Evolutionary conservation across 345 rosid genomes (phyloP), one percentile per base, ranked within the genome.

Genomic region (Populus tremula): DNA sequence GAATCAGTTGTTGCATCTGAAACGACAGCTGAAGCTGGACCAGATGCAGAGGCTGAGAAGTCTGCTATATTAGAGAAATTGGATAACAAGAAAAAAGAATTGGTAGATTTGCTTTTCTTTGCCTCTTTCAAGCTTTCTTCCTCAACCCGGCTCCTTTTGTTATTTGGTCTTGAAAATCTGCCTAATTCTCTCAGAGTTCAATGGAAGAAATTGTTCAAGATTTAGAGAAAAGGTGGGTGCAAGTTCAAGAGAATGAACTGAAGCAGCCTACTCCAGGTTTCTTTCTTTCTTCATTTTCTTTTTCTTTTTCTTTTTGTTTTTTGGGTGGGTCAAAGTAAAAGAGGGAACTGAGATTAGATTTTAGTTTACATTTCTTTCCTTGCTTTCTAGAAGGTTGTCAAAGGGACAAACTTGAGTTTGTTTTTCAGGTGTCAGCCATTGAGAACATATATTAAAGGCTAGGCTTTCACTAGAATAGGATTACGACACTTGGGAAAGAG

Each of bases 201-300:
- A 77, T 90, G 82, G 93, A 96, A 88, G 91, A 86, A 78, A 83
- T 79, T 54, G 92, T 96, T 79, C 87, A 79, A 79, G 89, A 84
- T 76, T 88, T 93, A 77, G 99, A 93, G 85, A 87, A 79, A 75
- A 89, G 78, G 66, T 96, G 98, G 97, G 85, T 81, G 61, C 80
- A 69, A 82, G 63, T 88, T 84, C 97, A 96, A 88, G 90, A 90
- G 47, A 84, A 79, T 81, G 91, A 93, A 47, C 76, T 86, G 82
- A 92, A 87, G 85, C 92, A 88, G 86, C 93, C 96, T 82, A 87
- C 93, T 54, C 97, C 98, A 83, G 98, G 99, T 92, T 86, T 77
- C 41, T 43, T 33, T 33, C 65, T 33, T 33, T 33, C 65, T 47
- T 61, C 27, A 20, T 39, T 8, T 39, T 8, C 1, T 36, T 8